Evolutionary conservation across 1,139 yeast genomes (phyloP).

Genomic region (Schizosaccharomyces versatilis): DNA sequence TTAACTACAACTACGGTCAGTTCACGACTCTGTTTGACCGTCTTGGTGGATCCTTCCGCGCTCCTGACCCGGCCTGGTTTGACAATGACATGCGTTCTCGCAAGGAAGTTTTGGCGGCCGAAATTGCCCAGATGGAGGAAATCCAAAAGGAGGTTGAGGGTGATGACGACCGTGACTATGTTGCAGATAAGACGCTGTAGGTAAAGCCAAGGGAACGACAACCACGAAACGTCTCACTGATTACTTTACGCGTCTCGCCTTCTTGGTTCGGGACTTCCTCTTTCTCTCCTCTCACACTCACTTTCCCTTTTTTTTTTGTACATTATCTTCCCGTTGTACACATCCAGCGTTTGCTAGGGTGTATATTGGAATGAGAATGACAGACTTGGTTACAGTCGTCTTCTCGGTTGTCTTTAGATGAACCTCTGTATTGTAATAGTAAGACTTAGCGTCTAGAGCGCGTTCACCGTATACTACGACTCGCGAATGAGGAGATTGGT

Average conservation of each 20-base stretch:
- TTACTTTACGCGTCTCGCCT: neutral
- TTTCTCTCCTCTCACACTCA: neutral
- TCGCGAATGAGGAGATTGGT: no score
- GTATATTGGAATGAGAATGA: no score
- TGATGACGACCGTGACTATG: constrained; percentile 27
- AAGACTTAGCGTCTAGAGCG: no score
- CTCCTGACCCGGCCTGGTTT: constrained; percentile 72
- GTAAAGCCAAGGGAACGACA: no score
- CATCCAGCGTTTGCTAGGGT: no score
- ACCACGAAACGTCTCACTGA: no score
- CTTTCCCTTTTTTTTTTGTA: neutral
- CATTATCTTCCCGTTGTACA: no score
- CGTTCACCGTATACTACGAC: no score
- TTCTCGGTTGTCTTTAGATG: no score
- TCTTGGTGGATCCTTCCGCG: constrained; percentile 76
- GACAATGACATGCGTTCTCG: constrained; percentile 39
- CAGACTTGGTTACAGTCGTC: no score
- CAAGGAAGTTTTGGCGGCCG: constrained; percentile 46
- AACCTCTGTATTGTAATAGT: no score
- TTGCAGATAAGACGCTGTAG: neutral
- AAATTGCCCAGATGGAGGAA: constrained; percentile 52
- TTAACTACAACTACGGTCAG: constrained; percentile 94
- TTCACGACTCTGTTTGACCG: constrained; percentile 96
- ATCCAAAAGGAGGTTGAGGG: constrained; percentile 69
- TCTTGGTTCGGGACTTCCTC: neutral